phyloP scores from a whole-genome alignment of 331 rosid species.

The Erythrophleum ivorense region DNA sequence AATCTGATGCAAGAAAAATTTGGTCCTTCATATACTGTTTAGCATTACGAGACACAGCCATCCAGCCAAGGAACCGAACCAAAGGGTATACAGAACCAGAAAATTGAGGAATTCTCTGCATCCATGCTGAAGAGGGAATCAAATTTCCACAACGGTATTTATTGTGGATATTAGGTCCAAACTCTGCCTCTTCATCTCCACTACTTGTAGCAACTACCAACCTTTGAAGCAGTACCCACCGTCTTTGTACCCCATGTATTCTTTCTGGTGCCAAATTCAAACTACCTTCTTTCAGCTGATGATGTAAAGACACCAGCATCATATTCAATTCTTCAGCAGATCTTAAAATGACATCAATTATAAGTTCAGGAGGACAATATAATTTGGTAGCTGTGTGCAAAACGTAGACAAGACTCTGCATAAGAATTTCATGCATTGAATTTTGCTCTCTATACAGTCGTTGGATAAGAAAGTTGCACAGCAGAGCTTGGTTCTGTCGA shows the following conservation, averaged over 20 bases:
- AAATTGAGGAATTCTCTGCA: slow-evolving; percentile 69
- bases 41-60: slow-evolving; percentile 96
- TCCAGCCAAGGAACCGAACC: slow-evolving; percentile 96
- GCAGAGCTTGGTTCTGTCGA: slow-evolving; percentile 87
- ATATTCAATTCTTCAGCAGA: slow-evolving; percentile 82
- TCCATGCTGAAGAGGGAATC: slow-evolving; percentile 94
- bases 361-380: slow-evolving; percentile 70
- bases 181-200: slow-evolving; percentile 58
- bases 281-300: slow-evolving; percentile 65
- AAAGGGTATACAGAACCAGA: slow-evolving; percentile 69
- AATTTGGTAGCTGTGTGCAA: slow-evolving; percentile 86
- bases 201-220: slow-evolving; percentile 77
- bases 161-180: slow-evolving; percentile 54
- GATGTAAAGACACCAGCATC: slow-evolving; percentile 61
- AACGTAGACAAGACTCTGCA: slow-evolving; percentile 81
- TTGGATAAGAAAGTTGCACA: slow-evolving; percentile 71
- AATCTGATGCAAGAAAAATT: slow-evolving; percentile 81
- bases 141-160: slow-evolving; percentile 67
- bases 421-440: slow-evolving; percentile 90
- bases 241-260: slow-evolving; percentile 65
- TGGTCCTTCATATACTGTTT: slow-evolving; percentile 72
- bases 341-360: slow-evolving; percentile 75
- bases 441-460: slow-evolving; percentile 67
- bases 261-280: slow-evolving; percentile 63
- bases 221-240: slow-evolving; percentile 86